Conservation (phyloP, 2,329 filamentous ascomycete genomes). For the Tolypocladium ophioglossoides region DNA sequence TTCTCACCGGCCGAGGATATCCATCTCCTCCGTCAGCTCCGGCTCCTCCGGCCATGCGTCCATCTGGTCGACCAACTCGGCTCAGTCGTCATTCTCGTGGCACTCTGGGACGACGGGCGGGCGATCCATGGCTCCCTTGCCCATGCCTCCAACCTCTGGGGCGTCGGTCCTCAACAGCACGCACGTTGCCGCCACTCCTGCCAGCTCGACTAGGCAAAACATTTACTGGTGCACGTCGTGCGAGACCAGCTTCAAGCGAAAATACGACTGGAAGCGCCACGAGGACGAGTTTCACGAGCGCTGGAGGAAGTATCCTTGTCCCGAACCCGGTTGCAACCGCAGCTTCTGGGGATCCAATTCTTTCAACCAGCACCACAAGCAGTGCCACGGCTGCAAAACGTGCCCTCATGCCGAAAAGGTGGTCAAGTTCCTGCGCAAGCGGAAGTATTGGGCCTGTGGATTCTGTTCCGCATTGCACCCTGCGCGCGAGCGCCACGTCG, state of each 20-base stretch:
- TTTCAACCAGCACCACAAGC: slow-evolving; percentile 58
- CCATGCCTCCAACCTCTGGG: slow-evolving; percentile 19
- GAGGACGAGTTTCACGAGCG: slow-evolving; percentile 62
- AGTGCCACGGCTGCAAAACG: slow-evolving; percentile 52
- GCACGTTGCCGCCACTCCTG: slow-evolving; percentile 16
- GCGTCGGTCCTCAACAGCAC: slow-evolving; percentile 22
- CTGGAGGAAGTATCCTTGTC: slow-evolving; percentile 56
- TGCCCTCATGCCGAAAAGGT: slow-evolving; percentile 56
- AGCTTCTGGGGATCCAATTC: slow-evolving; percentile 59
- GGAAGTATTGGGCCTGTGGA: slow-evolving; percentile 58
- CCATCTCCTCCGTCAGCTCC: slow-evolving; percentile 39
- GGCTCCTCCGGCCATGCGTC: slow-evolving; percentile 38
- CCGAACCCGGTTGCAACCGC: slow-evolving; percentile 51
- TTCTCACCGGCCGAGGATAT: slow-evolving; percentile 30
- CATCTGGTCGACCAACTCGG: slow-evolving; percentile 32
- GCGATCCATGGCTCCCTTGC: slow-evolving; percentile 25
- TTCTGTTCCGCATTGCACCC: slow-evolving; percentile 55
- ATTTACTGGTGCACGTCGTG: slow-evolving; percentile 48
- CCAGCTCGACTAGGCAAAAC: slow-evolving; percentile 27
- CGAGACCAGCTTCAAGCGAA: slow-evolving; percentile 56
- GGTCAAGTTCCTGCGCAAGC: slow-evolving; percentile 51
- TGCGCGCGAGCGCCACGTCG: slow-evolving; percentile 55
- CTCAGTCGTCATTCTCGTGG: slow-evolving; percentile 29
- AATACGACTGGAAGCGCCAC: slow-evolving; percentile 60
- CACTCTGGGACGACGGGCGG: slow-evolving; percentile 22